These are phyloP conservation scores for Cyberlindnera mrakii DNA, from an alignment of 805 yeast species.

Conservation along the genomic window DNA sequence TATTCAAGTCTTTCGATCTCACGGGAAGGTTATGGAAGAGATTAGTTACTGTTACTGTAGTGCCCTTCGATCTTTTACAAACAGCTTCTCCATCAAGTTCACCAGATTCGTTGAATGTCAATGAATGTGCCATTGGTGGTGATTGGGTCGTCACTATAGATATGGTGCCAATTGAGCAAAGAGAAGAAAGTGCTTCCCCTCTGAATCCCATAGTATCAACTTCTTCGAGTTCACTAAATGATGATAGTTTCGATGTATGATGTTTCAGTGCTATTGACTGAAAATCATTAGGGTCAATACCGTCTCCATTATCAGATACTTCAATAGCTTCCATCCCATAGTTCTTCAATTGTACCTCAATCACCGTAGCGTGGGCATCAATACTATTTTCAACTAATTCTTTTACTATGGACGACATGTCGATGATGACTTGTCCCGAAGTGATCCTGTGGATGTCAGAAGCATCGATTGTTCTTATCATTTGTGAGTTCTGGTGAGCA, in stretches of 20 bases:
- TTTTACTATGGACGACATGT: slow-evolving; percentile 69
- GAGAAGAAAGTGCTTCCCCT: slow-evolving; percentile 75
- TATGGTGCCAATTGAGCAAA: slow-evolving; percentile 51
- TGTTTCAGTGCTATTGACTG: slow-evolving; percentile 51
- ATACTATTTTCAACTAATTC: slow-evolving; percentile 83
- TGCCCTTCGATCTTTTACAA: slow-evolving; percentile 62
- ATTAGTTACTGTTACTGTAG: slow-evolving; percentile 50
- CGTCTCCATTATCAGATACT: slow-evolving; percentile 62
- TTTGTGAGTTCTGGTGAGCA: neutral
- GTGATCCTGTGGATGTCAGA: slow-evolving; percentile 70
- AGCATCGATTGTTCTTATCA: slow-evolving; percentile 6
- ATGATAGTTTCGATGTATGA: slow-evolving; percentile 57
- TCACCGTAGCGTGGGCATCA: slow-evolving; percentile 66
- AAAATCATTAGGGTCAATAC: slow-evolving; percentile 50
- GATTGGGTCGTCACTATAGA: slow-evolving; percentile 44
- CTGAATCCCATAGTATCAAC: slow-evolving; percentile 66
- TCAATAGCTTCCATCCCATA: slow-evolving; percentile 72
- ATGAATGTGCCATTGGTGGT: slow-evolving; percentile 49
- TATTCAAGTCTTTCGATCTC: slow-evolving; percentile 64
- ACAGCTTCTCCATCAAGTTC: slow-evolving; percentile 31
- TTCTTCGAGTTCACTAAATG: slow-evolving; percentile 47
- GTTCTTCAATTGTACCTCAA: slow-evolving; percentile 64
- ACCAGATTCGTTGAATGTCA: slow-evolving; percentile 57
- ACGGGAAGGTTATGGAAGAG: slow-evolving; percentile 76
- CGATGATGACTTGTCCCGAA: slow-evolving; percentile 89